Base-by-base conservation (phyloP, 1,284 basidiomycete genomes). In the Mrakiaceae sp. region DNA sequence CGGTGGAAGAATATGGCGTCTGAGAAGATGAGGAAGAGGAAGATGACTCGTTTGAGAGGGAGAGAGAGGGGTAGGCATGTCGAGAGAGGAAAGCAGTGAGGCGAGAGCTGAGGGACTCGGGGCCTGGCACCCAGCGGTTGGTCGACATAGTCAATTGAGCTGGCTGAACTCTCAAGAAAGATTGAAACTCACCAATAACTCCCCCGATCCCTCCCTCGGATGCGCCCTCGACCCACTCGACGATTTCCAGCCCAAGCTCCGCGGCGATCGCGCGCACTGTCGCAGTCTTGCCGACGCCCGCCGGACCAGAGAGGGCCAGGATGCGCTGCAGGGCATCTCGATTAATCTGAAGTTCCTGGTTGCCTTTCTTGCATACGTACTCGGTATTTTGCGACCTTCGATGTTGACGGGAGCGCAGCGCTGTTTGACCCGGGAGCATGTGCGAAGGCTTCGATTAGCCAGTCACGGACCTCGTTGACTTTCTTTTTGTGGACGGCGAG, bases 281-380 rank as follows among this genome's bases (percentile, higher is more conserved):
- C 0, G 91, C 83, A 0, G 94, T 95, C 78, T 98, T 98, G 0
- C 85, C 95, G 0, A 86, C 84, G 0, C 95, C 96, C 7, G 93
- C 87, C 0, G 91, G 90, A 2, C 96, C 95, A 1, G 88, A 89
- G 7, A 98, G 77, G 0, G 85, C 84, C 2, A 98, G 81, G 39
- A 98, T 83, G 50, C 90, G 82, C 91, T 93, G 68, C 9, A 53
- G 44, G 39, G 42, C 40, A 57, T 7, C n/a, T 52, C 40, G 14
- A 48, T 39, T n/a, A 63, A 39, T 10, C 7, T 44, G 43, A 27
- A 51, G 40, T 4, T 2, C 47, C 50, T 7, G 14, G 14, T 14
- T 39, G 11, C 5, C 16, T 3, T 12, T 42, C 14, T 46, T 6
- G 47, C 47, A 49, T 8, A 79, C 85, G 61, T 69, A 92, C 90